A percentile compares a stretch with the other conserved stretches of the same genome.
Conservation (phyloP, 2,329 filamentous ascomycete species). For the Diplodia mutila region DNA sequence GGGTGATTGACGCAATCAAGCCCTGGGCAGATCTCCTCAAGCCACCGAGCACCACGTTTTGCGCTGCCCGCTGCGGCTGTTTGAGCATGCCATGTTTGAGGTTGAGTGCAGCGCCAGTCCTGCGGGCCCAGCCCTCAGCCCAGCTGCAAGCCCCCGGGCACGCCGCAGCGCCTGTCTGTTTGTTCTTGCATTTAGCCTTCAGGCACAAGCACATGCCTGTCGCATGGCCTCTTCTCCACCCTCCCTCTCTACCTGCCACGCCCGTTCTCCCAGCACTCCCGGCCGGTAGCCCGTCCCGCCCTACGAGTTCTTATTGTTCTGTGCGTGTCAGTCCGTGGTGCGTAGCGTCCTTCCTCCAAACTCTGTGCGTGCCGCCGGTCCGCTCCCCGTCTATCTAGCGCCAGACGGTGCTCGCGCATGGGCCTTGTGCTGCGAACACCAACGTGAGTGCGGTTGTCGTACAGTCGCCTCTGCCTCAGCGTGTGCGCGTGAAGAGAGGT, state of each 20-base stretch:
- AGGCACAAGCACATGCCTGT: constrained; percentile 14
- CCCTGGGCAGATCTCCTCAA: constrained; percentile 20
- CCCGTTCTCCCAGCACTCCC: not conserved
- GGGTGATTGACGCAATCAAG: constrained; percentile 19
- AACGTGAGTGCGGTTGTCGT: not conserved
- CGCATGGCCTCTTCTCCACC: constrained; percentile 15
- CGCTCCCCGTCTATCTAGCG: not conserved
- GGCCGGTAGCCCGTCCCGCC: not conserved
- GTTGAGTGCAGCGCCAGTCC: constrained; percentile 6
- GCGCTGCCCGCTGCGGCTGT: constrained; percentile 13
- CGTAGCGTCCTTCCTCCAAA: constrained; percentile 2
- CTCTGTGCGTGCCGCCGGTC: constrained; percentile 5
- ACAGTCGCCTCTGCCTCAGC: constrained; percentile 31
- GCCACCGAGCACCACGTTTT: constrained; percentile 23
- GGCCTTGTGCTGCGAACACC: not conserved
- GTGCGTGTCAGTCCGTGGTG: not conserved
- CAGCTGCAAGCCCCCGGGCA: not conserved
- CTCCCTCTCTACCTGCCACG: constrained; percentile 13
- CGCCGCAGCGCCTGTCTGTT: not conserved
- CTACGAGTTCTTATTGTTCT: not conserved
- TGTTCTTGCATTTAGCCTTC: constrained; percentile 21
- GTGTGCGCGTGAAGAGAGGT: constrained; percentile 59
- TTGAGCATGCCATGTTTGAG: constrained; percentile 20
- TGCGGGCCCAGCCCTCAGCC: constrained; percentile 9
- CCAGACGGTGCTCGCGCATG: not conserved